These are phyloP conservation scores for Boletus sp. DNA, from an alignment of 768 basidiomycete genomes.

Conservation along the genomic window DNA sequence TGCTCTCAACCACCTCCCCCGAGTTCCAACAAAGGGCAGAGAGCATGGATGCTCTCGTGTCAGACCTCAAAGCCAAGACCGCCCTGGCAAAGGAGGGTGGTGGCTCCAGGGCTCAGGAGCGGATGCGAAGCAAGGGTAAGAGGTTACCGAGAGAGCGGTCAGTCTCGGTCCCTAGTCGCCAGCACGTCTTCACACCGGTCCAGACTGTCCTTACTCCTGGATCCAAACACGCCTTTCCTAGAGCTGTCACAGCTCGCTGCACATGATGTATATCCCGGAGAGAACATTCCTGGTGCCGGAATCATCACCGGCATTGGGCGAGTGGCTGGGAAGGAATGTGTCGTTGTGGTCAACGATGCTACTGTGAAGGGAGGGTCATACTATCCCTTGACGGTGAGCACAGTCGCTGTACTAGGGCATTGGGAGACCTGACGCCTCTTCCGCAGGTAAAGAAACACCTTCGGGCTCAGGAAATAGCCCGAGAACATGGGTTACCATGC, in stretches of 20 bases:
- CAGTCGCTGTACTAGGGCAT: neutral
- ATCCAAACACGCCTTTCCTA: constrained; percentile 85
- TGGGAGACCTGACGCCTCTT: neutral
- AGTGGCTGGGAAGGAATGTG: constrained; percentile 78
- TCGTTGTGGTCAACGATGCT: constrained; percentile 91
- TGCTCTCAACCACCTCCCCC: constrained; percentile 62
- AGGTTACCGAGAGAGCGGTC: constrained; percentile 81
- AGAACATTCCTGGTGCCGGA: constrained; percentile 82
- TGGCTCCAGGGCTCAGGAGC: constrained; percentile 66
- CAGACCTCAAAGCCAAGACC: constrained; percentile 58
- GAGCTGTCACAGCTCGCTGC: constrained; percentile 86
- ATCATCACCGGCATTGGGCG: constrained; percentile 85
- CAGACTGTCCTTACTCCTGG: constrained; percentile 72
- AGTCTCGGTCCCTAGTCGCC: neutral
- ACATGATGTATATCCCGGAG: constrained; percentile 75
- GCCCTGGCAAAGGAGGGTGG: constrained; percentile 66
- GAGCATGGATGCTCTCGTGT: constrained; percentile 68
- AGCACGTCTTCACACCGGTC: constrained; percentile 1
- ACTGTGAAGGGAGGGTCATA: constrained; percentile 93
- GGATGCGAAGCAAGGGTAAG: constrained; percentile 78
- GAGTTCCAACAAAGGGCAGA: constrained; percentile 67
- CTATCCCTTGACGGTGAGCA: constrained; percentile 73
- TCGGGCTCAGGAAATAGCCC: constrained; percentile 91
- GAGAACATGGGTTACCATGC: constrained; percentile 85
- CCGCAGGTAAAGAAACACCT: constrained; percentile 89